These are phyloP conservation scores for Trichoderma koningiopsis DNA, from an alignment of 2,329 filamentous ascomycete genomes.

Conservation along the genomic window DNA sequence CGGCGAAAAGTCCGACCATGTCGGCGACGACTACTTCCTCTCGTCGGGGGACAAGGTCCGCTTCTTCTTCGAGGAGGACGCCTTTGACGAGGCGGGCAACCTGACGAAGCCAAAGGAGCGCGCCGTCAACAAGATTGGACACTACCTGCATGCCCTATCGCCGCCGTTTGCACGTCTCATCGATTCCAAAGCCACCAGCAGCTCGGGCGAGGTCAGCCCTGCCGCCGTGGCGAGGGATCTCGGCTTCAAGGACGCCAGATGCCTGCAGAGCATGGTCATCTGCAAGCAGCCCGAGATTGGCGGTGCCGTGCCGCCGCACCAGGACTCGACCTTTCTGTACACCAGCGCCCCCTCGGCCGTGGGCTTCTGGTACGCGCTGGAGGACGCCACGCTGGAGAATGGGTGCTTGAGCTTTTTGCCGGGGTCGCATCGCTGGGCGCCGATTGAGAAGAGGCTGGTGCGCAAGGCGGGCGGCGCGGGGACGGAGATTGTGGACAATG, in stretches of 20 bases:
- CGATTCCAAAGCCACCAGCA: constrained; percentile 48
- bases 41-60: constrained; percentile 86
- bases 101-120: constrained; percentile 77
- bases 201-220: constrained; percentile 44
- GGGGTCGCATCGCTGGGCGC: constrained; percentile 76
- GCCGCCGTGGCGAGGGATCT: constrained; percentile 68
- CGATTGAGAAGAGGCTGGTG: constrained; percentile 74
- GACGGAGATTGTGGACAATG: constrained; percentile 73
- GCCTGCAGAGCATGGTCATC: constrained; percentile 94
- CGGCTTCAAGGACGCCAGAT: constrained; percentile 74
- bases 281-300: constrained; percentile 98
- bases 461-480: constrained; percentile 56
- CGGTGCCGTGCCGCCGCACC: constrained; percentile 85
- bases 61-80: constrained; percentile 97
- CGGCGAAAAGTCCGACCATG: constrained; percentile 72
- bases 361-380: constrained; percentile 96
- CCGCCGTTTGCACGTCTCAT: constrained; percentile 64
- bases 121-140: constrained; percentile 88
- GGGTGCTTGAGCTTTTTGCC: constrained; percentile 85
- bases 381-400: constrained; percentile 85
- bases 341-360: constrained; percentile 86
- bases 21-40: constrained; percentile 94
- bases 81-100: constrained; percentile 66
- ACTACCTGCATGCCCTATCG: constrained; percentile 72
- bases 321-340: constrained; percentile 91